These are phyloP conservation scores for Suillus fuscotomentosus DNA, from an alignment of 768 basidiomycete genomes.

Conservation along the genomic window DNA sequence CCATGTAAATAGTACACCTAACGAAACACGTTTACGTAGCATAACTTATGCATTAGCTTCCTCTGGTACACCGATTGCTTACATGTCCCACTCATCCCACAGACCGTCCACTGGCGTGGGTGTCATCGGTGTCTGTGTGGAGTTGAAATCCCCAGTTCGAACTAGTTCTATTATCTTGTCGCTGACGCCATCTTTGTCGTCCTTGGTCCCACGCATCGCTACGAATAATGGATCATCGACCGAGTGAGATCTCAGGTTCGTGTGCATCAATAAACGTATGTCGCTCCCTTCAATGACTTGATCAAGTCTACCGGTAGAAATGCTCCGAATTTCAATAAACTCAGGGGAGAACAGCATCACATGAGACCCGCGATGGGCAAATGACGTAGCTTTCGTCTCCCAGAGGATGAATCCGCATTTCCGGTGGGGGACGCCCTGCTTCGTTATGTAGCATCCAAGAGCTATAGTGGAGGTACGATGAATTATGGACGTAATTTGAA, in stretches of 20 bases:
- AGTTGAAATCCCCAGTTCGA: conserved; percentile 60
- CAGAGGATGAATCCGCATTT: conserved; percentile 67
- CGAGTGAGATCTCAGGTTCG: conserved; percentile 15
- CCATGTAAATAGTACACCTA: conserved; percentile 9
- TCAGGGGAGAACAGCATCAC: conserved; percentile 71
- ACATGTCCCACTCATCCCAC: conserved; percentile 83
- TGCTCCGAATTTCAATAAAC: conserved; percentile 74
- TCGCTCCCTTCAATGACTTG: conserved; percentile 80
- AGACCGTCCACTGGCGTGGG: conserved; percentile 24
- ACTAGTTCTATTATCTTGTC: conserved; percentile 68
- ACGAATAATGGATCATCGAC: conserved; percentile 53
- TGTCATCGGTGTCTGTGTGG: conserved; percentile 28
- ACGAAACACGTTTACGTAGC: conserved; percentile 8
- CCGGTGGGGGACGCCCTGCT: conserved; percentile 63
- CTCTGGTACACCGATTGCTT: conserved; percentile 3
- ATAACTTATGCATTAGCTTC: conserved; percentile 15
- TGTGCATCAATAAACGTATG: conserved; percentile 59
- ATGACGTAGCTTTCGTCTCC: conserved; percentile 70
- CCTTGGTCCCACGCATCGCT: conserved; percentile 59
- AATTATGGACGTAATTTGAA: neutral
- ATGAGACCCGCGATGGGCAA: conserved; percentile 57
- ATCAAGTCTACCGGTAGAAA: conserved; percentile 63
- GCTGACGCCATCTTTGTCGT: conserved; percentile 54
- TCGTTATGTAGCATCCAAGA: conserved; percentile 75
- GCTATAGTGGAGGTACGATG: conserved; percentile 37